A percentile compares a stretch with the other conserved stretches of the same genome.
These are phyloP conservation scores for Biscogniauxia mediterranea DNA, from an alignment of 2,329 filamentous ascomycete genomes.

Conservation along the genomic window DNA sequence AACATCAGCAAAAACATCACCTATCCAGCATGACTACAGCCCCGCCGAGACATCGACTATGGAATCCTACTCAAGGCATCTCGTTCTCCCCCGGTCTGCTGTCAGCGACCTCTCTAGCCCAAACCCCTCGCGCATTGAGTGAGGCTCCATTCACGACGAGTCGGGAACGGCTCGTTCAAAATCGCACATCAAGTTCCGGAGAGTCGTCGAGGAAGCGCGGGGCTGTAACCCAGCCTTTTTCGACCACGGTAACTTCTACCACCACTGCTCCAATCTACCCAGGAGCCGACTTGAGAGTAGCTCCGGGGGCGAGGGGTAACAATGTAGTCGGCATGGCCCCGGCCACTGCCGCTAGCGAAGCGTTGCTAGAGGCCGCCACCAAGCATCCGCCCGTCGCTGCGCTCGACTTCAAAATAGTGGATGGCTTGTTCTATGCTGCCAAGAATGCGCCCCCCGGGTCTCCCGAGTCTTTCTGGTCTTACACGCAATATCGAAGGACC, in stretches of 20 bases:
- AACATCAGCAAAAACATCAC: background rate
- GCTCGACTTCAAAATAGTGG: conserved; percentile 46
- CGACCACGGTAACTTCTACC: background rate
- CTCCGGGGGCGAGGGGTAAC: background rate
- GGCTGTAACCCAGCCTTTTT: background rate
- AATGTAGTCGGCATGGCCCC: background rate
- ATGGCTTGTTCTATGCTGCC: conserved; percentile 47
- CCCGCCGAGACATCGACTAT: conserved; percentile 29
- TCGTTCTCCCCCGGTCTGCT: conserved; percentile 27
- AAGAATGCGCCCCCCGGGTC: conserved; percentile 44
- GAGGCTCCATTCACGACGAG: conserved; percentile 2
- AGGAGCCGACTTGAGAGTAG: background rate
- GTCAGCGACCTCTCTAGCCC: conserved; percentile 13
- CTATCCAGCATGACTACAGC: conserved; percentile 26
- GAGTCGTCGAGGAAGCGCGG: background rate
- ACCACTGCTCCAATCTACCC: too few species aligned
- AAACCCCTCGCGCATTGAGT: conserved; percentile 8
- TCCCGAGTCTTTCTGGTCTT: conserved; percentile 62
- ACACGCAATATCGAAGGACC: conserved; percentile 63
- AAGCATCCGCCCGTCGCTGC: conserved; percentile 37
- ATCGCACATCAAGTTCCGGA: conserved; percentile 9
- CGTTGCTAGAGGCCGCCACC: conserved; percentile 3
- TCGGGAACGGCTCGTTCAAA: conserved; percentile 2
- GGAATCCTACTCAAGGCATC: conserved; percentile 35
- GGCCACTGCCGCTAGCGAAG: too few species aligned